Evolutionary conservation across 345 rosid species (phyloP), one percentile per base, ranked within the genome.

Genomic region (Aurinia saxatilis): DNA sequence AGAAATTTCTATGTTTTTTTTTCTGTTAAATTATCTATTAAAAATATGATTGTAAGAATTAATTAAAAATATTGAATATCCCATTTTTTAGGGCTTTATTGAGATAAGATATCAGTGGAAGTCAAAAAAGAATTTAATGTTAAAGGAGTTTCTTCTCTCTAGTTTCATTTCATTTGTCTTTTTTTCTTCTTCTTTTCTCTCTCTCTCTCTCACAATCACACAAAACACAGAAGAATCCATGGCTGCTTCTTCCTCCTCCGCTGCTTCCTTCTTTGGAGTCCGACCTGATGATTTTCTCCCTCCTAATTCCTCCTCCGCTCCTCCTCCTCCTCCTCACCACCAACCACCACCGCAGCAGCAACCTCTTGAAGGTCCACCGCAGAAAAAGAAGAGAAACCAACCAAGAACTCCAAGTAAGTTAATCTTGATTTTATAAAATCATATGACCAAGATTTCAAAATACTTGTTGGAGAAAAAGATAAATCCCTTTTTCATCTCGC

Each of bases 381-480:
- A 60, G 76, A 86, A 80, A 79, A 86, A 79, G 69, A 82, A 65
- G 65, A 74, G 95, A 77, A 86, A 86, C 68, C 95, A 84, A 52
- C 90, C 95, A 50, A 88, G 90, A 77, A 79, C 77, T 55, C 88
- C 95, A 73, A 77, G 95, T 79, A 84, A 79, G 87, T 84, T 53
- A 6, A 18, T 50, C 42, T 52, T 27, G 19, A 68, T 53, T 31
- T 52, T 37, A 29, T 53, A 36, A 35, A 45, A 61, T 7, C 37
- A 53, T 34, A 17, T 60, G 49, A 60, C 17, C 7, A 34, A 10
- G 0, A 1, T 39, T 39, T 12, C 2, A 11, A 40, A 34, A 30
- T 7, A 65, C 45, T 68, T 50, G 50, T 45, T 16, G 21, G 18
- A 50, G 57, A 48, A 63, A 62, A 55, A 31, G 64, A 56, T 3